Evolutionary conservation across 169 alveolate species (phyloP).

Genomic region (Besnoitia besnoiti): DNA sequence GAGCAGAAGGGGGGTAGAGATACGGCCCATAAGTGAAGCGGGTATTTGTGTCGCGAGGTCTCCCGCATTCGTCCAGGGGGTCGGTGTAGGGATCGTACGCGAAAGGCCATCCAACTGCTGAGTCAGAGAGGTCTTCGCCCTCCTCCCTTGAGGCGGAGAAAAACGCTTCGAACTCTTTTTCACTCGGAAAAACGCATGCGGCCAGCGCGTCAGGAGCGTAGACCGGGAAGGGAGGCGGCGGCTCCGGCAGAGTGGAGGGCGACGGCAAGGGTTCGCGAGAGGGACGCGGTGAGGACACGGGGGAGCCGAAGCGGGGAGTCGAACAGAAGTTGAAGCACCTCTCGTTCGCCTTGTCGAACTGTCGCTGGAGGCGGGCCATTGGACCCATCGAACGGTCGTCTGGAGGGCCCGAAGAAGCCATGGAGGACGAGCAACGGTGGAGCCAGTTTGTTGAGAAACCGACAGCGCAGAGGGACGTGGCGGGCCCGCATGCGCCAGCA

Average conservation of each 20-base stretch:
- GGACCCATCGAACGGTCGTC: too few relatives aligned
- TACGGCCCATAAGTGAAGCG: not conserved
- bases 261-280: too few relatives aligned
- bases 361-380: too few relatives aligned
- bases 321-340: not conserved
- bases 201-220: not conserved
- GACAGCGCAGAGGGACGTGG: too few relatives aligned
- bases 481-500: too few relatives aligned
- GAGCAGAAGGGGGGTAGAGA: not conserved
- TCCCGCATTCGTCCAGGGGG: not conserved
- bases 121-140: not conserved
- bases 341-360: not conserved
- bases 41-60: not conserved
- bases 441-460: too few relatives aligned
- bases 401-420: too few relatives aligned
- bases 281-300: too few relatives aligned
- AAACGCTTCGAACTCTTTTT: not conserved
- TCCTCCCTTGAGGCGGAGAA: not conserved
- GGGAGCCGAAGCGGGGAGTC: not conserved
- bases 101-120: not conserved
- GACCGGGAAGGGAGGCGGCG: not conserved
- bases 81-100: not conserved
- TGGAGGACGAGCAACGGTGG: too few relatives aligned
- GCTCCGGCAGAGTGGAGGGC: not conserved
- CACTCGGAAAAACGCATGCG: not conserved